Evolutionary conservation across 495 filamentous ascomycete genomes (phyloP), one percentile per base, ranked within the genome.

Genomic region (Tuber microsphaerosporum): DNA sequence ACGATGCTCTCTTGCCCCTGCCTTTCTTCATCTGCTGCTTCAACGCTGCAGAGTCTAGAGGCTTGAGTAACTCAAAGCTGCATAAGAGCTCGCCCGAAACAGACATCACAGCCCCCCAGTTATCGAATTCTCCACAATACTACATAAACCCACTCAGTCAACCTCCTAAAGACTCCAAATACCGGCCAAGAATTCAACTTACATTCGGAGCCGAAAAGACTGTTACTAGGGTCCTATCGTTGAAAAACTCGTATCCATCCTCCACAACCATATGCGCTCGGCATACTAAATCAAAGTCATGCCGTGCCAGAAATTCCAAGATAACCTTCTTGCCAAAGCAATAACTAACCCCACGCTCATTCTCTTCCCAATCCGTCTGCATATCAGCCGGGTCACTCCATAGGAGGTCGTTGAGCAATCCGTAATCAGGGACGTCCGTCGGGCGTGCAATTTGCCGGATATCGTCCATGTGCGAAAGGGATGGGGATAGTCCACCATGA

Each of bases 1-100:
- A 79, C 34, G 80, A 81, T 71, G 75, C 71, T 65, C 91, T 86
- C 88, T 94, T 94, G 84, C 92, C 97, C 51, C 94, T 89, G 71
- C 93, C 92, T 86, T 97, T 98, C 88, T 99, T 99, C 86, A 99
- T 99, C 83, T 98, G 96, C 80, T 91, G 97, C 88, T 99, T 99
- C 79, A 99, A 85, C 46, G 94, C 94, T 74, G 92, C 93, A n/a
- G 94, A 97, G 84, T 99, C 95, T 79, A 99, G 86, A 20, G 95
- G 95, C 82, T 99, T 99, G 77, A 99, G 86, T 31, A 98, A 85
- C 85, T 99, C 95, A 84, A 99, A 99, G 84, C 93, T 97, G 85
- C 95, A 99, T 10, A 99, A 88, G 65, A 99, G 86, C 84, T 97
- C 94, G 17, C 88, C 89, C 1, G 93, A 97, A 20, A 99, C 95